Conservation (phyloP, 495 filamentous ascomycete genomes). For the Aspergillus cristatus region DNA sequence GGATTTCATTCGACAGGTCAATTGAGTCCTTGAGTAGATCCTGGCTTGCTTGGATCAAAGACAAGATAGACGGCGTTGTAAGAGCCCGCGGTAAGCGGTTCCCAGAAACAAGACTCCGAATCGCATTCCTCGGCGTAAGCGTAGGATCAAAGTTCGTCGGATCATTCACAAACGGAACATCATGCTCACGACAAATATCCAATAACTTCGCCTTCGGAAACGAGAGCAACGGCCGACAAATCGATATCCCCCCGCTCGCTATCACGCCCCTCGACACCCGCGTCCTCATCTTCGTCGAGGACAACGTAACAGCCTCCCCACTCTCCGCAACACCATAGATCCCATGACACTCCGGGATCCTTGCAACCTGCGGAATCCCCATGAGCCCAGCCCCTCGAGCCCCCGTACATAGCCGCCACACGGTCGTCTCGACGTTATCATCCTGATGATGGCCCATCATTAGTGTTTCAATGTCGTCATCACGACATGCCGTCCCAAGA, state of each 20-base stretch:
- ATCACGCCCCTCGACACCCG: background rate
- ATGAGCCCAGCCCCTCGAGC: conserved; percentile 55
- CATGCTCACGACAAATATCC: conserved; percentile 57
- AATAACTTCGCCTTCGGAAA: conserved; percentile 65
- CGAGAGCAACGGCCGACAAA: conserved; percentile 66
- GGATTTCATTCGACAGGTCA: conserved; percentile 25
- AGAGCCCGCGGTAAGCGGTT: conserved; percentile 61
- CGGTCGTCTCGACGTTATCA: conserved; percentile 79
- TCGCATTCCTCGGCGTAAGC: conserved; percentile 68
- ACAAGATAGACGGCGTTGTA: conserved; percentile 52
- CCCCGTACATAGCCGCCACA: conserved; percentile 60
- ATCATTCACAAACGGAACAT: conserved; percentile 72
- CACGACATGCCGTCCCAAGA: conserved; percentile 52
- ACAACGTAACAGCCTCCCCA: conserved; percentile 29
- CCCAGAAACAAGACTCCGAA: conserved; percentile 54
- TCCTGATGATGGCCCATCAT: conserved; percentile 77
- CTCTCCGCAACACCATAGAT: conserved; percentile 63
- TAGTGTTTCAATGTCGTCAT: conserved; percentile 40
- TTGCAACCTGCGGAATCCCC: conserved; percentile 53
- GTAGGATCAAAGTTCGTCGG: conserved; percentile 74
- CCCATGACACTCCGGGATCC: conserved; percentile 77
- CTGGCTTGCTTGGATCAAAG: conserved; percentile 34
- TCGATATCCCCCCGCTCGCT: background rate
- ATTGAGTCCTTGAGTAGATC: conserved; percentile 16
- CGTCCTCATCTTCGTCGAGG: background rate